These are phyloP conservation scores for Nicotiana knightiana DNA, from an alignment of 257 asterid genomes.

Conservation along the genomic window DNA sequence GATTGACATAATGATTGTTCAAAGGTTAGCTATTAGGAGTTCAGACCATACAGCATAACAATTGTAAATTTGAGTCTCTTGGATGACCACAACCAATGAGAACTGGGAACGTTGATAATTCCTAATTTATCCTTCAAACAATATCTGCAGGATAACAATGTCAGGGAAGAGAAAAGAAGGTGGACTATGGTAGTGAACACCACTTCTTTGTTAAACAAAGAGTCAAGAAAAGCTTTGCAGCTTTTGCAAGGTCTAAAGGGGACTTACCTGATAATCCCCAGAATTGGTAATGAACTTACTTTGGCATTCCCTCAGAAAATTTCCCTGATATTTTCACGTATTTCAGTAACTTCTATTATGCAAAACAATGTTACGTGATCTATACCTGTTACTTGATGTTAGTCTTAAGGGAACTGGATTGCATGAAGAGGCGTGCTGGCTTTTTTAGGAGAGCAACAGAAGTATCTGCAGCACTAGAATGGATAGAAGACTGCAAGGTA, in stretches of 20 bases:
- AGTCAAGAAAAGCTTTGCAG: conserved; percentile 73
- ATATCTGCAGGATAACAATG: conserved; percentile 30
- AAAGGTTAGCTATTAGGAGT: not conserved
- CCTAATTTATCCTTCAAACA: not conserved
- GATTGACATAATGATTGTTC: not conserved
- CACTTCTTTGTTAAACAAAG: conserved; percentile 52
- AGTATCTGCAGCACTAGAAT: conserved; percentile 63
- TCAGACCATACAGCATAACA: not conserved
- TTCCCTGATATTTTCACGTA: not conserved
- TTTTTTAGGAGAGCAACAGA: conserved; percentile 53
- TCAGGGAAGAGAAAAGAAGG: conserved; percentile 25
- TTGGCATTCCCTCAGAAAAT: not conserved
- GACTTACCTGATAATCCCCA: conserved; percentile 63
- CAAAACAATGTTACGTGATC: not conserved
- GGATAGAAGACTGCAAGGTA: conserved; percentile 68
- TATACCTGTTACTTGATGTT: conserved; percentile 16
- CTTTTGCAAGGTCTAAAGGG: conserved; percentile 69
- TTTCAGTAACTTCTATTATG: not conserved
- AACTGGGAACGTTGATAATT: not conserved
- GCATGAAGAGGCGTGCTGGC: conserved; percentile 54
- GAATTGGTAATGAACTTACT: conserved; percentile 46
- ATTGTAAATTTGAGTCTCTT: not conserved
- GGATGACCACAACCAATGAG: not conserved
- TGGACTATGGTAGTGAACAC: conserved; percentile 77
- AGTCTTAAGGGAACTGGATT: conserved; percentile 80